phyloP scores from a whole-genome alignment of 306 rosid species.

The Acacia crassicarpa region DNA sequence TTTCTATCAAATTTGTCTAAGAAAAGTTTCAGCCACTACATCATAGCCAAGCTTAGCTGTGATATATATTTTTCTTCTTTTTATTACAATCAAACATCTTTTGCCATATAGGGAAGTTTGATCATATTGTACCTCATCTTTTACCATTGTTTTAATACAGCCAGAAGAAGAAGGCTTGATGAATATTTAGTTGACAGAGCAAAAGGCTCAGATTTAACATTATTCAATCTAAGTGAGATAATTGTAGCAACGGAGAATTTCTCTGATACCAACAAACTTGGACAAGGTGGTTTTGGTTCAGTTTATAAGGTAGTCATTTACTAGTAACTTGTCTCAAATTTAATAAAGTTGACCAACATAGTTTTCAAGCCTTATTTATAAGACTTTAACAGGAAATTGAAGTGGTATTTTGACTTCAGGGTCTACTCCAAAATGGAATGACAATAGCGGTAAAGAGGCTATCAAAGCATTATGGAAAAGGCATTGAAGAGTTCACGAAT shows the following conservation, averaged over 20 bases:
- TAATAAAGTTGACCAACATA: not conserved
- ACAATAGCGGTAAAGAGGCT: not conserved
- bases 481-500: not conserved
- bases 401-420: conserved; percentile 18
- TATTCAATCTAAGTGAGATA: conserved; percentile 37
- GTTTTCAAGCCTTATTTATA: not conserved
- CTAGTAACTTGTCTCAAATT: not conserved
- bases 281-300: not conserved
- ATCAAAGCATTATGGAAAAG: not conserved
- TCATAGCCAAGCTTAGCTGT: not conserved
- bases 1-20: not conserved
- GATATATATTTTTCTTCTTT: too few relatives aligned
- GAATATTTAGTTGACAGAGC: conserved; percentile 15
- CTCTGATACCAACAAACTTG: not conserved
- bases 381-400: too few relatives aligned
- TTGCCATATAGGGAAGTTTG: too few relatives aligned
- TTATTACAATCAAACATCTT: too few relatives aligned
- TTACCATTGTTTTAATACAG: conserved; percentile 3
- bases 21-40: too few relatives aligned
- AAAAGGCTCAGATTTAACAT: conserved; percentile 35
- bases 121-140: not conserved
- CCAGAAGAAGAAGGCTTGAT: not conserved
- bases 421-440: conserved; percentile 26
- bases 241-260: conserved; percentile 51
- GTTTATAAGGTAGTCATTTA: not conserved